Conservation (phyloP, 2,329 filamentous ascomycete genomes). For the Trichoderma atroviride region DNA sequence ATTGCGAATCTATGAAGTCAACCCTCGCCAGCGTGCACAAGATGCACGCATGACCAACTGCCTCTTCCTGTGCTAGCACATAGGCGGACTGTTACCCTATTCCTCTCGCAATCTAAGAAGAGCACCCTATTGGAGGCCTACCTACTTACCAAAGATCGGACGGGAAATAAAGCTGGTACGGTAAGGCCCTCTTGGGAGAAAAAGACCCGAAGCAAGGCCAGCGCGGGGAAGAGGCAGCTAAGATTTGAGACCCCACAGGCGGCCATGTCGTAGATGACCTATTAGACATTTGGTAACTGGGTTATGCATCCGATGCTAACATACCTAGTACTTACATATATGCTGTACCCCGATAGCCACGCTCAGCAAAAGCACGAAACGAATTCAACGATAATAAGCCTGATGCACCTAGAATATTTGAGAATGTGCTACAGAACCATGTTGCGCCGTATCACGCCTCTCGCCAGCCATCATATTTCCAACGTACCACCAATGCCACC, state of each 20-base stretch:
- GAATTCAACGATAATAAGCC: background rate
- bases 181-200: background rate
- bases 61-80: background rate
- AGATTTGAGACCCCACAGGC: background rate
- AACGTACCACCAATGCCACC: background rate
- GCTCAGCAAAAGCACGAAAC: background rate
- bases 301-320: background rate
- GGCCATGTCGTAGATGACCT: background rate
- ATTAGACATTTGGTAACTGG: background rate
- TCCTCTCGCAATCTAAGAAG: background rate
- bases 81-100: background rate
- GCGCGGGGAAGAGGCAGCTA: background rate
- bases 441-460: background rate
- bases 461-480: background rate
- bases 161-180: background rate
- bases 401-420: background rate
- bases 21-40: background rate
- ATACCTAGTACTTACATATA: background rate
- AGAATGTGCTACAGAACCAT: background rate
- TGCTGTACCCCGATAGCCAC: background rate
- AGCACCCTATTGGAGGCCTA: background rate
- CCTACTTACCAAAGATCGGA: background rate
- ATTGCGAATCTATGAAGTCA: background rate
- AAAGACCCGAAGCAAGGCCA: background rate
- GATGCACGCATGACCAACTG: background rate